Percentiles rank a stretch among this genome's conserved stretches.
phyloP scores from a whole-genome alignment of 495 filamentous ascomycete genomes.

The Parathielavia appendiculata region DNA sequence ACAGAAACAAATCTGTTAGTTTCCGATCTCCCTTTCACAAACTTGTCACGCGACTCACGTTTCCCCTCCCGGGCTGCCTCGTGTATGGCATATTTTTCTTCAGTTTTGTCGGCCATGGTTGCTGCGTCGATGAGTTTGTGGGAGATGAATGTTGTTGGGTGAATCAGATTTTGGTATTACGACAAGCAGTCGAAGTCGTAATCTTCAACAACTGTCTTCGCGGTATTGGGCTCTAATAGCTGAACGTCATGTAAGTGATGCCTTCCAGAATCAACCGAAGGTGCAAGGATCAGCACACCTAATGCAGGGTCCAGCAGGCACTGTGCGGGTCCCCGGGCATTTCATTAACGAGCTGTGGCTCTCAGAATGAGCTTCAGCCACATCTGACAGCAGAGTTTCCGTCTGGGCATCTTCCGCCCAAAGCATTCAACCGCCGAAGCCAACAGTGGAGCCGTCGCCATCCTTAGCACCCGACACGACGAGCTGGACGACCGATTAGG shows the following conservation, averaged over 20 bases:
- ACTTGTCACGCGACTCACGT: conserved; percentile 50
- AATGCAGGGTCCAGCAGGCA: conserved; percentile 9
- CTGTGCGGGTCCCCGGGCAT: conserved; percentile 17
- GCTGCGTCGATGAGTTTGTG: background rate
- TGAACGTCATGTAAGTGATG: conserved; percentile 33
- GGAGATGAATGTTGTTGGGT: background rate
- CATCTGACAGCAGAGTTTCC: conserved; percentile 17
- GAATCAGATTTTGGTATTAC: background rate
- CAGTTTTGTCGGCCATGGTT: conserved; percentile 27
- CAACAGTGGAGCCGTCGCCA: conserved; percentile 15
- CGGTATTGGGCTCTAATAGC: background rate
- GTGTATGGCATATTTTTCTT: conserved; percentile 73
- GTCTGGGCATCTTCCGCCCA: too few relatives aligned
- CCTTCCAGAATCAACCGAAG: conserved; percentile 19
- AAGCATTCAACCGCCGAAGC: background rate
- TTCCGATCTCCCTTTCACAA: background rate
- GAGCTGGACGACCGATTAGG: conserved; percentile 5
- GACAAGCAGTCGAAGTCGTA: background rate
- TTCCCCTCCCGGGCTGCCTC: conserved; percentile 84
- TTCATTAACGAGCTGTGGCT: conserved; percentile 15
- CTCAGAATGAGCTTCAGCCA: conserved; percentile 25
- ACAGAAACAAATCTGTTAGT: background rate
- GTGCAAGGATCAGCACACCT: conserved; percentile 13
- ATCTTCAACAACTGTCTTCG: conserved; percentile 1
- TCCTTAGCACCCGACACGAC: conserved; percentile 13